Base-by-base conservation (phyloP, 108 stramenopile genomes). In the Cyclostephanos invisitatus region DNA sequence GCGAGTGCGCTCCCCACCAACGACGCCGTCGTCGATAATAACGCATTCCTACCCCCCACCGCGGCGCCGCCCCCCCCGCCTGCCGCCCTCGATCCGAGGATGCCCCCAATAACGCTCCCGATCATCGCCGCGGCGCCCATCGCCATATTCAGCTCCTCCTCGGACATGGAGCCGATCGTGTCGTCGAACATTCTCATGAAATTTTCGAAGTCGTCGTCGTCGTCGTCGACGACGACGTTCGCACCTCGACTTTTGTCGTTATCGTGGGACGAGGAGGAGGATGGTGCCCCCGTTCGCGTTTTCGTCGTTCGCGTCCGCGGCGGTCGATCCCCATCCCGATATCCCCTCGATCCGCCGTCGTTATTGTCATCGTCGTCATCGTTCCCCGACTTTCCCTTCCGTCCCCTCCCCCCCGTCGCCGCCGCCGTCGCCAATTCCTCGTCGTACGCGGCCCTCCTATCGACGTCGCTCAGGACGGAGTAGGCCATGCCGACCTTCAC, bases 401-500 rank as follows among this genome's bases (percentile, higher is more conserved):
- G n/a, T n/a, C n/a, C n/a, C n/a, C n/a, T n/a, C n/a, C n/a, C n/a
- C n/a, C n/a, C n/a, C n/a, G n/a, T n/a, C n/a, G n/a, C n/a, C n/a
- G n/a, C n/a, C n/a, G n/a, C 85, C 40, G 67, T 17, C 17, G 74
- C 46, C 70, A 89, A 71, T 24, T 84, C 83, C 12, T 77, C 74
- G 81, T 92, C 91, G 47, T 92, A 92, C 9, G 62, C 59, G 10
- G 82, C 69, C 35, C 88, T 67, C 29, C 61, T 70, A 2, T 64
- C 29, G 22, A 75, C 79, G 75, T 97, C 92, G 25, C 80, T 80
- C 7, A 97, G 67, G 10, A 85, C 76, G 64, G 89, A 81, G 57
- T 95, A 92, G 9, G 96, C 96, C 71, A 84, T 67, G 15, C 91
- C 90, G 36, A 95, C 82, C 47, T 86, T 66, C 56, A 91, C 67